Evolutionary conservation across 176 grass and related monocot species (phyloP), one percentile per base, ranked within the genome.

Genomic region (Carex pumila): DNA sequence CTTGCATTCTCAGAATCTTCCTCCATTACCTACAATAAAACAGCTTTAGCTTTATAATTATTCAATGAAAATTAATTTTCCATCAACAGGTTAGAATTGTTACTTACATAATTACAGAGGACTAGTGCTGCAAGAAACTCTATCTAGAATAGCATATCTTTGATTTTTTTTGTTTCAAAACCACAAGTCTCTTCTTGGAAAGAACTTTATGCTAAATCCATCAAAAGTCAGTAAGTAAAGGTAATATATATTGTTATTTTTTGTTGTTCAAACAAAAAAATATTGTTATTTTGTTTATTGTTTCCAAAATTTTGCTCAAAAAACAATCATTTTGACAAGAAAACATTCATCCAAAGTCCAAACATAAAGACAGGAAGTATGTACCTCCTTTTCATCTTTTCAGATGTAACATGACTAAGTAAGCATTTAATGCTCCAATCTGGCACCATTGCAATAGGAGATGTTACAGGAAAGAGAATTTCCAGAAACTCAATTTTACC

Each of bases 401-500:
- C 50, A 56, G 75, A 59, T 55, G 39, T 17, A 32, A 59, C 7
- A 79, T 79, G 75, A 79, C 22, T 32, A 65, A 83, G 12, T 50
- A 83, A 21, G 12, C 63, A 60, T 19, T 19, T 32, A 61, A 82
- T n/a, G 30, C 17, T 64, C 80, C 80, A 82, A 66, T 82, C 39
- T 43, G 50, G 29, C 25, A 82, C 41, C 18, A 59, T 64, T 82
- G 52, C 22, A 82, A 82, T 82, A 19, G 58, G 80, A 66, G 80
- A 82, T 2, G 80, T 82, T 66, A 66, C 62, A 86, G 87, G 87
- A 72, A 88, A 89, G 45, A 89, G 86, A 45, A 88, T 83, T 45
- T 91, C 83, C 19, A 91, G 71, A 9, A 85, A 71, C 83, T 88
- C 87, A 37, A 53, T 19, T 59, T 78, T 85, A 79, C 89, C 87